Base-by-base conservation (phyloP, 768 basidiomycete species). In the Clitopilus passeckerianus region DNA sequence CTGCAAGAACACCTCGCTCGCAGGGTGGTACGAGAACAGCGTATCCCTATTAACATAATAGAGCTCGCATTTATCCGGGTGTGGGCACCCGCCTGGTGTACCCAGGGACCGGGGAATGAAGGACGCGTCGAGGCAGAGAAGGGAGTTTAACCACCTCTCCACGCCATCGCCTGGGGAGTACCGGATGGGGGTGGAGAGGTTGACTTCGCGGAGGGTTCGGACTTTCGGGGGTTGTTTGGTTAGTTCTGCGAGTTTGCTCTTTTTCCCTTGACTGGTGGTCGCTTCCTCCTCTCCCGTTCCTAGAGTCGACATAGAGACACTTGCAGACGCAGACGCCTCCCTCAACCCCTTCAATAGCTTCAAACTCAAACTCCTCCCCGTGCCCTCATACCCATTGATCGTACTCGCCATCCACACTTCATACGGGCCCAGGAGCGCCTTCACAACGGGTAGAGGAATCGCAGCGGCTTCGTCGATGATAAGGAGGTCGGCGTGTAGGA, bases 381-480 rank as follows among this genome's bases (percentile, higher is more conserved):
- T 98, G 24, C 97, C 97, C 80, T 98, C 97, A 73, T 99, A 99
- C 41, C 97, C 97, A 70, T 98, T 98, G 75, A 99, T 95, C 0
- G 97, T 99, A n/a, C 95, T 97, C 1, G 97, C 93, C 81, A 98
- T 89, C 80, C 98, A 98, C 55, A 98, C 95, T 34, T 98, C 90
- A 74, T 98, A 98, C 0, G 89, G 90, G 0, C 97, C 97, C 57
- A 99, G 86, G 62, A 99, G 90, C 66, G 93, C 93, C 58, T 91
- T 87, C 16, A 99, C 96, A 34, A 99, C 87, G 1, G 96, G 95
- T 16, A 98, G 84, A 0, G 97, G 97, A 57, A 98, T 98, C 18
- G 97, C 97, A 8, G 97, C 97, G 6, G 96, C 96, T 74, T 99
- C 97, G 67, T 99, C 97, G 63, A 99, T 96, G 66, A 99, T 90